Percentiles rank a stretch among this genome's conserved stretches.
phyloP scores from a whole-genome alignment of 2,329 filamentous ascomycete genomes.

The Rutstroemia sp. region DNA sequence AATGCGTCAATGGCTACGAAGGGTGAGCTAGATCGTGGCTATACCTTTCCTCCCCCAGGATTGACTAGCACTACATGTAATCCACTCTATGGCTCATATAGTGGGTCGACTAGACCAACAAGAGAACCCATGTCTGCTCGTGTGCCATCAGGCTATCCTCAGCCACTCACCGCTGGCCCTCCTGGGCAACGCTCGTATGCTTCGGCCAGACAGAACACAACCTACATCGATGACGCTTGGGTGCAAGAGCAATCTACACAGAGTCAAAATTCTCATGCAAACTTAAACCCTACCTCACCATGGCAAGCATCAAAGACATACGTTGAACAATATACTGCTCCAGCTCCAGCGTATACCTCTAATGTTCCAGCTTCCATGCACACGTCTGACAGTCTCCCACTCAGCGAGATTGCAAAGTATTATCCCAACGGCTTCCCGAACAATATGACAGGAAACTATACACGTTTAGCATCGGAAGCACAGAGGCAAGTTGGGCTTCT shows the following conservation, averaged over 20 bases:
- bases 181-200: constrained; percentile 24
- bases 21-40: constrained; percentile 18
- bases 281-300: not conserved
- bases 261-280: not conserved
- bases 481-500: constrained; percentile 12
- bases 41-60: constrained; percentile 23
- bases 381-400: constrained; percentile 21
- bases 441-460: constrained; percentile 18
- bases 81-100: constrained; percentile 16
- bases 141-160: constrained; percentile 23
- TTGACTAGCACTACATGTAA: constrained; percentile 12
- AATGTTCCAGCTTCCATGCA: not conserved
- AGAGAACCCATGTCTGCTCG: not conserved
- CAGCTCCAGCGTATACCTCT: not conserved
- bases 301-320: constrained; percentile 5
- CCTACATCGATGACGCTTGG: constrained; percentile 10
- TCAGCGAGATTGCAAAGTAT: constrained; percentile 19
- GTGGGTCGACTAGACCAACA: not conserved
- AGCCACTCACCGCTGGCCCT: constrained; percentile 30
- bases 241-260: not conserved
- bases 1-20: not conserved
- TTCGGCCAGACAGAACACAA: constrained; percentile 8
- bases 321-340: not conserved
- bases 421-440: constrained; percentile 25
- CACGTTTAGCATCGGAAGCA: constrained; percentile 13